Base-by-base conservation (phyloP, 2,329 filamentous ascomycete genomes). In the Fulvia fulva region DNA sequence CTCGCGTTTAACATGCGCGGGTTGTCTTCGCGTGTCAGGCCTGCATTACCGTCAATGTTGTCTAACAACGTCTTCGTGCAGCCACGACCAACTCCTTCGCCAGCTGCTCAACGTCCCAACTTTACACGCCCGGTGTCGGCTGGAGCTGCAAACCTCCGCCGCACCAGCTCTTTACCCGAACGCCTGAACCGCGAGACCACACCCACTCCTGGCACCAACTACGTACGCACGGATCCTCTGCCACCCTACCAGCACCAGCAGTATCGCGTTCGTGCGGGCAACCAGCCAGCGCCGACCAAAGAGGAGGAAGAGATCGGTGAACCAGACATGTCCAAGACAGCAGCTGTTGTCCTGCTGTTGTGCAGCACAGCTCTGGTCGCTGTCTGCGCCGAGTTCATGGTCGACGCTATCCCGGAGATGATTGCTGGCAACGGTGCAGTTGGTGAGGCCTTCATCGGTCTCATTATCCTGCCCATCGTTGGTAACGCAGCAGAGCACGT, bases 401-500 rank as follows among this genome's bases (percentile, higher is more conserved):
- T 91, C 26, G 82, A 85, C 63, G 85, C 86, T 37, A 92, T 92
- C 64, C 83, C 88, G 53, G 80, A 79, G 5, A 85, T 92, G 73
- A 84, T 88, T 1, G 74, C 77, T 19, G 73, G 78, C 3, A 85
- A 83, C 14, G 57, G 65, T 22, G 75, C 74, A 12, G 77, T 92
- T 59, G 88, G 82, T 61, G 81, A 89, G 68, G 87, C 88, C 32
- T 92, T 93, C 63, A 86, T 92, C 61, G 89, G 89, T 67, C 80
- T 92, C 11, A 91, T 93, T 66, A 84, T 93, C 53, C 77, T 93
- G 4, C 89, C 89, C 8, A 91, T 92, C 66, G 89, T 91, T n/a
- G 88, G 89, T 41, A 92, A 92, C 67, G 89, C 89, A 2, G 89
- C 88, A 14, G 89, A 92, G 75, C 89, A 92, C 77, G 87, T 89